phyloP scores from a whole-genome alignment of 352 stramenopile genomes.

The Phytophthora sansomeana region DNA sequence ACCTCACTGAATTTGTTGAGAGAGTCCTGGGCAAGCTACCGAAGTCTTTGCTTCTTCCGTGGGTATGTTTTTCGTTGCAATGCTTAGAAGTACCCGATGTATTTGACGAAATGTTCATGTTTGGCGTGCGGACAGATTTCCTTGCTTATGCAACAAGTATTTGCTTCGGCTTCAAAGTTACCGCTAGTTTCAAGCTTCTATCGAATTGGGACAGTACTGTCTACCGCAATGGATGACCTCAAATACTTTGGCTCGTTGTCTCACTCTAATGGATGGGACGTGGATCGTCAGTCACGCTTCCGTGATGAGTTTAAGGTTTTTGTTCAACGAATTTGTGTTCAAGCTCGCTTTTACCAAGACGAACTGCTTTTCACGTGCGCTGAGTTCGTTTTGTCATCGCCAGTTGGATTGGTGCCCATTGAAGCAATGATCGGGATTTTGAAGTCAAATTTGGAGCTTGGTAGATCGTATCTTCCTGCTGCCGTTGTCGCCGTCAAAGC shows the following conservation, averaged over 20 bases:
- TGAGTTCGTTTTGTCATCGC: slow-evolving; percentile 67
- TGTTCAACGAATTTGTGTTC: slow-evolving; percentile 44
- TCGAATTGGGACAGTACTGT: slow-evolving; percentile 59
- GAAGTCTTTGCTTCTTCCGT: slow-evolving; percentile 38
- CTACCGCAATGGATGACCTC: slow-evolving; percentile 31
- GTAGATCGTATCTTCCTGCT: slow-evolving; percentile 67
- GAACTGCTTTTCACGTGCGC: slow-evolving; percentile 72
- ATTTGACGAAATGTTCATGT: slow-evolving; percentile 7
- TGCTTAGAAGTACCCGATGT: neutral
- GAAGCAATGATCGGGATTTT: slow-evolving; percentile 45
- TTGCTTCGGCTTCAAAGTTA: slow-evolving; percentile 35
- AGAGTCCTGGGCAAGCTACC: slow-evolving; percentile 51
- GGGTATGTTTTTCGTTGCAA: slow-evolving; percentile 47
- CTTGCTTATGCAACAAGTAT: slow-evolving; percentile 43
- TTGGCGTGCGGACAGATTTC: slow-evolving; percentile 36
- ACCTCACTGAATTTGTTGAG: slow-evolving; percentile 80
- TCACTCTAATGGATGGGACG: neutral
- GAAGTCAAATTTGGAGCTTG: slow-evolving; percentile 63
- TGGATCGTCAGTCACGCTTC: slow-evolving; percentile 11
- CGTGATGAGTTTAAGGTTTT: slow-evolving; percentile 53
- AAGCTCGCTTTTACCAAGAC: slow-evolving; percentile 81
- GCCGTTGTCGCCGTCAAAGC: slow-evolving; percentile 60
- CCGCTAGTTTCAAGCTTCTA: slow-evolving; percentile 74
- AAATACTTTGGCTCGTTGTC: slow-evolving; percentile 33
- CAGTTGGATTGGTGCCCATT: slow-evolving; percentile 45